Base-by-base conservation (phyloP, 768 basidiomycete species). In the Suillus hirtellus region DNA sequence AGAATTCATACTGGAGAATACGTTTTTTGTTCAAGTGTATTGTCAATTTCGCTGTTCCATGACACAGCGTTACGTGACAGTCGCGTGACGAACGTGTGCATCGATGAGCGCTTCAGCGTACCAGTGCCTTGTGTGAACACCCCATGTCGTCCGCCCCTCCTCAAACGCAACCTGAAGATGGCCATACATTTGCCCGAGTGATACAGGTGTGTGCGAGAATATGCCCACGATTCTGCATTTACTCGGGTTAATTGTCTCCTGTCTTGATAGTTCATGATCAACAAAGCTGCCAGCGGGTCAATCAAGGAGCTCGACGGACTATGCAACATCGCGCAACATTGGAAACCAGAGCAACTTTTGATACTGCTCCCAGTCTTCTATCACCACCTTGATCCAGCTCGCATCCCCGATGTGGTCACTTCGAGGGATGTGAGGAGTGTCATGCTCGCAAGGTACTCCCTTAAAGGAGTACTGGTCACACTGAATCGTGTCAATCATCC, bases 331-430 rank as follows among this genome's bases (percentile, higher is more conserved):
- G 56, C 56, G 27, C 56, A 58, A 38, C 56, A 58, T 31, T 58
- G 56, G 56, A 58, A 42, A 17, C 56, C 56, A 42, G 56, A 58
- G 17, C 60, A 58, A 38, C 60, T 60, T 21, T 15, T 58, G 31
- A 38, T 59, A 14, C n/a, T 60, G 6, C 60, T 60, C 11, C 60
- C 60, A 35, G 54, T 60, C n/a, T 60, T 60, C 31, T 60, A 60
- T 12, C 31, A 49, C 31, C 60, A 60, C 50, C 60, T 60, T 38
- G 60, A 60, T 58, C 60, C 60, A 35, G 31, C 60, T 49, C 60
- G 44, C 15, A 60, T 60, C 31, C 60, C 60, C 40, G 56, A 58
- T 42, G 56, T 58, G 17, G 38, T 58, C 27, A 58, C 40, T 58
- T 58, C 56, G 10, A 58, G 42, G 40, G 56, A 58, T 24, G 56